Percentiles rank a stretch among this genome's conserved stretches.
Conservation (phyloP, 2,329 filamentous ascomycete genomes). For the Ceratocystis ficicola region DNA sequence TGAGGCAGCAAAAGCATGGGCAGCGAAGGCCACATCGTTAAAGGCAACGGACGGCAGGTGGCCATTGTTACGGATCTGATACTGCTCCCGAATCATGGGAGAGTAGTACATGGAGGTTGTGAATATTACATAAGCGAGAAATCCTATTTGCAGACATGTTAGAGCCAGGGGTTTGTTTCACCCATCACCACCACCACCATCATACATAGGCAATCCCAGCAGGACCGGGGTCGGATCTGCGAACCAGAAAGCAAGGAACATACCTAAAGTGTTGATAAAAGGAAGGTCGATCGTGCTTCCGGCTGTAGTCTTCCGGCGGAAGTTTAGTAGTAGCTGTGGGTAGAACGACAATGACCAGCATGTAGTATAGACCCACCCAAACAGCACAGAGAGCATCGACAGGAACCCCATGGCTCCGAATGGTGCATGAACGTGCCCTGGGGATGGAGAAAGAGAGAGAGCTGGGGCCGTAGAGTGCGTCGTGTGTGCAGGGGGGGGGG, state of each 20-base stretch:
- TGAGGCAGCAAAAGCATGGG: slow-evolving; percentile 65
- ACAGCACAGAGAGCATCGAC: slow-evolving; percentile 41
- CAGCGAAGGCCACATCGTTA: slow-evolving; percentile 83
- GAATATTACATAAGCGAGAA: slow-evolving; percentile 62
- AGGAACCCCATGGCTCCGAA: slow-evolving; percentile 31
- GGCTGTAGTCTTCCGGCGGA: slow-evolving; percentile 58
- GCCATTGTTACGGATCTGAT: slow-evolving; percentile 64
- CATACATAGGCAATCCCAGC: neutral
- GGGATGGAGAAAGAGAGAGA: neutral
- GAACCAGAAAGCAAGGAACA: neutral
- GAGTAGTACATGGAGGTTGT: slow-evolving; percentile 69
- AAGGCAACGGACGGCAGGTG: slow-evolving; percentile 72
- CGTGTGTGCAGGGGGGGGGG: neutral
- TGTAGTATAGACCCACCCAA: slow-evolving; percentile 64
- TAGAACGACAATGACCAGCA: slow-evolving; percentile 88
- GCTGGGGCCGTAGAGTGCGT: neutral
- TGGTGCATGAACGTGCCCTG: slow-evolving; percentile 8
- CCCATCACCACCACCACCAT: neutral
- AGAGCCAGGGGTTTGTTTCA: neutral
- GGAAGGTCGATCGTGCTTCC: slow-evolving; percentile 86
- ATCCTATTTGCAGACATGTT: slow-evolving; percentile 37
- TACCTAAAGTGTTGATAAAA: slow-evolving; percentile 54
- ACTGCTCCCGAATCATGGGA: slow-evolving; percentile 63
- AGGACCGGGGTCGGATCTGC: neutral
- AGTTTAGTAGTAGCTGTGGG: slow-evolving; percentile 76